Conservation (phyloP, 441 rosid genomes). For the Lepidium campestre region DNA sequence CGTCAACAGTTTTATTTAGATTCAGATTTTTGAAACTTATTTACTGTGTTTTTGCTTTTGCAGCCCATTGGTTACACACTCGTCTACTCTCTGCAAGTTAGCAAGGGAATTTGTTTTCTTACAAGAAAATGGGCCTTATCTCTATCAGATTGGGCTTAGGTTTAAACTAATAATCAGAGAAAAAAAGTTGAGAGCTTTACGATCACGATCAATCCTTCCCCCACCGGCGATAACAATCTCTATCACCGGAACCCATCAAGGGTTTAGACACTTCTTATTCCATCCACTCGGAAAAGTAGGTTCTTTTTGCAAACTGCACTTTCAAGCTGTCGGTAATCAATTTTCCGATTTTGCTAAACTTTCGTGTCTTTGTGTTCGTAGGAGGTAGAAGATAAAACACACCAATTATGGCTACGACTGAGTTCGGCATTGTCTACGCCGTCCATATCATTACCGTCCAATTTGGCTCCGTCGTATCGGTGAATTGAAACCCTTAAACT, state of each 20-base stretch:
- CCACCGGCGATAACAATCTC: background rate
- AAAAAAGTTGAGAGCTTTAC: background rate
- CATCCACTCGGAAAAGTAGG: background rate
- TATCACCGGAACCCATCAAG: background rate
- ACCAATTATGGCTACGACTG: conserved; percentile 34
- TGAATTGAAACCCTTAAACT: conserved; percentile 22
- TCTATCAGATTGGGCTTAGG: background rate
- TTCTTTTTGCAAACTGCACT: background rate
- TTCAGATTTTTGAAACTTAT: background rate
- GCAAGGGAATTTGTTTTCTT: background rate
- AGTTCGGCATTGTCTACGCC: conserved; percentile 63
- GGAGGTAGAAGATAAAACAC: background rate
- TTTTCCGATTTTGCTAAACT: background rate
- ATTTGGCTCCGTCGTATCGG: conserved; percentile 77
- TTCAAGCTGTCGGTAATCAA: background rate
- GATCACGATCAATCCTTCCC: conserved; percentile 2
- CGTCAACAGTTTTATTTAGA: background rate
- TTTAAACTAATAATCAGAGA: background rate
- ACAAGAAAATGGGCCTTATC: background rate
- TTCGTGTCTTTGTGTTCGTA: too few relatives aligned
- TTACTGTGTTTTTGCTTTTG: conserved; percentile 20
- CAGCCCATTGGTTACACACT: conserved; percentile 87
- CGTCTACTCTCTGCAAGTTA: conserved; percentile 87
- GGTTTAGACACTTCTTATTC: background rate
- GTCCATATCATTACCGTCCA: conserved; percentile 61